These are phyloP conservation scores for Talaromyces sp. DNA, from an alignment of 2,329 filamentous ascomycete genomes.

Conservation along the genomic window DNA sequence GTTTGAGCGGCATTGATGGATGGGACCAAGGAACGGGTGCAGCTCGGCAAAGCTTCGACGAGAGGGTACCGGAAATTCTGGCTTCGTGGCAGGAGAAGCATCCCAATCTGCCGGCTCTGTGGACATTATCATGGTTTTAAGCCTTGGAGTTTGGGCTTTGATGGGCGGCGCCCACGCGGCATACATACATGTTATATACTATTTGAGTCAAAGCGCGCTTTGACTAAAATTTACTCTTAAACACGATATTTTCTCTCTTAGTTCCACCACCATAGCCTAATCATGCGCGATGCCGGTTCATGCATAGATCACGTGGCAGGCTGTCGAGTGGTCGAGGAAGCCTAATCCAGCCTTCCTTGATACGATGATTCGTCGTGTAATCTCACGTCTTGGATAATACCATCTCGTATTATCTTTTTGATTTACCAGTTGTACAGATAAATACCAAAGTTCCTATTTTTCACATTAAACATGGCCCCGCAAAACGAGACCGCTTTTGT, in stretches of 20 bases:
- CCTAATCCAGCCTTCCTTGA: neutral
- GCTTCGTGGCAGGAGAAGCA: slow-evolving; percentile 92
- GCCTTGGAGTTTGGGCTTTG: neutral
- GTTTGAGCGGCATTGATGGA: slow-evolving; percentile 54
- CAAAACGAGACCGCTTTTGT: slow-evolving; percentile 25
- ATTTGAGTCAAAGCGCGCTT: neutral
- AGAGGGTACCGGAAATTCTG: slow-evolving; percentile 85
- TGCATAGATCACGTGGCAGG: neutral
- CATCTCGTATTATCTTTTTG: neutral
- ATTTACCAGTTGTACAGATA: neutral
- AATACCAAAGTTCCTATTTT: neutral
- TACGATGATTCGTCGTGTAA: neutral
- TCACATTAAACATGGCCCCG: neutral
- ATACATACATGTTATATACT: neutral
- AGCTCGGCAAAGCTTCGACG: slow-evolving; percentile 76
- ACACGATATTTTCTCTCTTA: neutral
- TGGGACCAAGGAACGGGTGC: slow-evolving; percentile 67
- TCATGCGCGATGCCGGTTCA: neutral
- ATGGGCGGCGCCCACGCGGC: neutral
- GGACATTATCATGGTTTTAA: slow-evolving; percentile 77
- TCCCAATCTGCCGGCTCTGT: slow-evolving; percentile 84
- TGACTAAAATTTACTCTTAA: neutral
- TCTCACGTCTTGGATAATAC: neutral
- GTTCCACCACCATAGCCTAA: neutral
- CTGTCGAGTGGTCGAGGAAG: neutral